A percentile compares a stretch with the other conserved stretches of the same genome.
Conservation (phyloP, 441 rosid species). For the Pelargonium myrrhifolium region DNA sequence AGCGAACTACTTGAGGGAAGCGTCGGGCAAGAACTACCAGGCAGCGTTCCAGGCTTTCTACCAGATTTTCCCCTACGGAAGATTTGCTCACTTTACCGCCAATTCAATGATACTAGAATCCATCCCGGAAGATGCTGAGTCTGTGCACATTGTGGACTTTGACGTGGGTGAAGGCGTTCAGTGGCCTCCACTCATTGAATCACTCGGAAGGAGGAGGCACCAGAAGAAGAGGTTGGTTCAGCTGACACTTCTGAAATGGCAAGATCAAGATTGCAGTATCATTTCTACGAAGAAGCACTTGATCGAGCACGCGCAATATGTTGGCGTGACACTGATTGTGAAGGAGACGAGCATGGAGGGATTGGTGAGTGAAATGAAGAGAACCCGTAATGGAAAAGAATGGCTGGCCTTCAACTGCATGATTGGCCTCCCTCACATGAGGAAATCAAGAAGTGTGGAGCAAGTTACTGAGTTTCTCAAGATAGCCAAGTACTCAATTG, state of each 20-base stretch:
- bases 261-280: constrained; percentile 18
- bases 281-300: constrained; percentile 22
- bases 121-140: constrained; percentile 21
- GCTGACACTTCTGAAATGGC: constrained; percentile 28
- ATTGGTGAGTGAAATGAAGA: constrained; percentile 20
- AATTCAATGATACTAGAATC: constrained; percentile 36
- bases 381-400: constrained; percentile 15
- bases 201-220: constrained; percentile 21
- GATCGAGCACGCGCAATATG: constrained; percentile 16
- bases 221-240: constrained; percentile 7
- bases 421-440: constrained; percentile 27
- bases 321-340: constrained; percentile 28
- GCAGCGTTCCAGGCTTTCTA: constrained; percentile 34
- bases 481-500: background rate
- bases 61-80: constrained; percentile 31
- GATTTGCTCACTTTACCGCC: constrained; percentile 41
- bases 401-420: constrained; percentile 39
- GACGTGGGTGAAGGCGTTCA: constrained; percentile 34
- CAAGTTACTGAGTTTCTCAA: background rate
- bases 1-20: constrained; percentile 25
- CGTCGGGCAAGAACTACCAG: constrained; percentile 25
- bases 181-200: constrained; percentile 39
- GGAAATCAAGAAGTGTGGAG: constrained; percentile 6
- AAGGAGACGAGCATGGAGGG: constrained; percentile 28
- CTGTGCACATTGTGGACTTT: constrained; percentile 31